Conservation (phyloP, 768 basidiomycete species). For the Kwoniella sp. region DNA sequence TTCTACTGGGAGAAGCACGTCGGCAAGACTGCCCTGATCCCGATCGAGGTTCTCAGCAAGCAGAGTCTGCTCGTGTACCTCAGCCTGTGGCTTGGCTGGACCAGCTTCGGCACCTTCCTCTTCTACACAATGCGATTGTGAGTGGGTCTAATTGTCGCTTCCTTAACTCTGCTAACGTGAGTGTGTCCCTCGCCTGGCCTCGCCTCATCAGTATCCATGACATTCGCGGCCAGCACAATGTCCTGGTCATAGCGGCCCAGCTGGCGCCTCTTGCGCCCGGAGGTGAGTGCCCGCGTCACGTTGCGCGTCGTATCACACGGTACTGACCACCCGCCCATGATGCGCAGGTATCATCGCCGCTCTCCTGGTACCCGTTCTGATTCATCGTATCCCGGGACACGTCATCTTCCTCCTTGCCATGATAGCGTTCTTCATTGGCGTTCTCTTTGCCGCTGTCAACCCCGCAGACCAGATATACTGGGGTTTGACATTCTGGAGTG, state of each 20-base stretch:
- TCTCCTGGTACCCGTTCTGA: conserved; percentile 17
- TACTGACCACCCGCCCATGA: neutral
- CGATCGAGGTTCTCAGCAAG: conserved; percentile 18
- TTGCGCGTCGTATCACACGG: neutral
- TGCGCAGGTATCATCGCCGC: conserved; percentile 21
- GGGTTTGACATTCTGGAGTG: conserved; percentile 20
- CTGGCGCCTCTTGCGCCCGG: conserved; percentile 18
- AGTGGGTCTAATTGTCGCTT: neutral
- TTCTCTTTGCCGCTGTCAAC: conserved; percentile 16
- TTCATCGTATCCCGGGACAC: conserved; percentile 17
- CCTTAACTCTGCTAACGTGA: neutral
- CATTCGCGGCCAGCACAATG: conserved; percentile 9
- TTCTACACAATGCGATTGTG: conserved; percentile 27
- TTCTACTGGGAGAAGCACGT: conserved; percentile 26
- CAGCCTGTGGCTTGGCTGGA: conserved; percentile 19
- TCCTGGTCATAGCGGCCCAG: conserved; percentile 20
- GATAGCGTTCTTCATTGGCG: conserved; percentile 23
- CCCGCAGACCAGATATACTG: conserved; percentile 21
- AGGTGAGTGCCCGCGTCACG: conserved; percentile 3
- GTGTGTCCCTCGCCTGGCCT: too few relatives aligned
- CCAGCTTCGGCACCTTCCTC: conserved; percentile 22
- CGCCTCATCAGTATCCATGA: conserved; percentile 10
- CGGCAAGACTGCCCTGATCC: conserved; percentile 26
- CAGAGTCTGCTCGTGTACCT: conserved; percentile 20
- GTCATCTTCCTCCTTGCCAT: conserved; percentile 26